Conservation (phyloP, 495 filamentous ascomycete species). For the Xanthoparmelia taractica region DNA sequence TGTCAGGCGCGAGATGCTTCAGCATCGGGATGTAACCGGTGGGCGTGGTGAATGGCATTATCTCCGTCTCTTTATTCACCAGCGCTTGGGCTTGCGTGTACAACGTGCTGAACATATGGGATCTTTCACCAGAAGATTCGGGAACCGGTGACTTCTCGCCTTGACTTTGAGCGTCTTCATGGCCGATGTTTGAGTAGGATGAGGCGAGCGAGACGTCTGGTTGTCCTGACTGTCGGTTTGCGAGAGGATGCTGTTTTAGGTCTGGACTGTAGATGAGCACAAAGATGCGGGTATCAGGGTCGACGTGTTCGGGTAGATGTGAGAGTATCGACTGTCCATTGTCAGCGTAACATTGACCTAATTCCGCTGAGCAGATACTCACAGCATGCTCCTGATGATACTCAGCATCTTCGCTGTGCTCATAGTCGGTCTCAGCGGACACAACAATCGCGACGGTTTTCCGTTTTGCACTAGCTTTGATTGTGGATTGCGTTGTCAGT, state of each 20-base stretch:
- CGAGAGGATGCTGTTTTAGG: constrained; percentile 55
- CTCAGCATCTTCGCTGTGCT: constrained; percentile 49
- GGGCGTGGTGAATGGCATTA: constrained; percentile 76
- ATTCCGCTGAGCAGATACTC: constrained; percentile 31
- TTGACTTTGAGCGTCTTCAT: constrained; percentile 64
- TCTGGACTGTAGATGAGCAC: constrained; percentile 81
- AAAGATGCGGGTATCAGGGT: constrained; percentile 65
- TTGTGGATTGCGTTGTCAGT: constrained; percentile 6
- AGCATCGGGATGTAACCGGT: constrained; percentile 75
- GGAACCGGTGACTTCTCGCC: constrained; percentile 47
- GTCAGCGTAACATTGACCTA: constrained; percentile 13
- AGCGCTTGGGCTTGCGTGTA: constrained; percentile 67
- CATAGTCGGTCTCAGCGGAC: constrained; percentile 59
- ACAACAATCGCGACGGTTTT: constrained; percentile 81
- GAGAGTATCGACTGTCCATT: constrained; percentile 70
- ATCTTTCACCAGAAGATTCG: constrained; percentile 33
- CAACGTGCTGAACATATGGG: constrained; percentile 57
- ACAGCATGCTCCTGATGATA: constrained; percentile 71
- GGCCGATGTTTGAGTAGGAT: constrained; percentile 80
- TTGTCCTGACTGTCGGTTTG: constrained; percentile 37
- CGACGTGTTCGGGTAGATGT: constrained; percentile 67
- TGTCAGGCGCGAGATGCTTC: constrained; percentile 70
- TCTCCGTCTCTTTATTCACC: constrained; percentile 74
- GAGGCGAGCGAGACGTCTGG: constrained; percentile 63
- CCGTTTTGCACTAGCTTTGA: constrained; percentile 39